Percentiles rank a stretch among this genome's conserved stretches.
Evolutionary conservation across 768 basidiomycete species (phyloP).

Genomic region (Macrolepiota albuminosa): DNA sequence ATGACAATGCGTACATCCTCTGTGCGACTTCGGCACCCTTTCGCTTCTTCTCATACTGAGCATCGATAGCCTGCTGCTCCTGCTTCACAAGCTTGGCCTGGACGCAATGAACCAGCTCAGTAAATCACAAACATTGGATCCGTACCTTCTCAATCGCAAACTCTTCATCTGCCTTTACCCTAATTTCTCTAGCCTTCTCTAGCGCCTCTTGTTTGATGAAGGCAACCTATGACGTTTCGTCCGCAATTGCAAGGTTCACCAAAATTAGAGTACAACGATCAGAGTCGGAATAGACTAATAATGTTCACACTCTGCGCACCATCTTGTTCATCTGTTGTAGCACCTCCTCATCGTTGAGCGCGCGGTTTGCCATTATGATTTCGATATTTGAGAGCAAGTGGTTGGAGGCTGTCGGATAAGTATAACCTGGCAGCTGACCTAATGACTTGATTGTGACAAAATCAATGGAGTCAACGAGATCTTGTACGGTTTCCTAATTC

Average conservation of each 20-base stretch:
- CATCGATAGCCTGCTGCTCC: slow-evolving; percentile 92
- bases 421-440: background rate
- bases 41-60: slow-evolving; percentile 91
- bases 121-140: background rate
- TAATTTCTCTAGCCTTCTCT: slow-evolving; percentile 96
- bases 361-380: slow-evolving; percentile 59
- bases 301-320: slow-evolving; percentile 43
- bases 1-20: slow-evolving; percentile 70
- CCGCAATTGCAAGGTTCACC: background rate
- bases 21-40: slow-evolving; percentile 92
- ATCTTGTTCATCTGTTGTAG: slow-evolving; percentile 98
- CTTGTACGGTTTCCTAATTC: too few species aligned
- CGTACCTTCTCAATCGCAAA: slow-evolving; percentile 95
- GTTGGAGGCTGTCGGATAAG: background rate
- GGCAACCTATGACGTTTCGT: slow-evolving; percentile 57
- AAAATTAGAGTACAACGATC: background rate
- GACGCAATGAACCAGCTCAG: background rate
- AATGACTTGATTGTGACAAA: slow-evolving; percentile 1
- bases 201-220: slow-evolving; percentile 99
- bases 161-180: slow-evolving; percentile 97
- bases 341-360: slow-evolving; percentile 93
- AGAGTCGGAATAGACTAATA: slow-evolving; percentile 7
- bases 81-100: slow-evolving; percentile 97
- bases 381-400: background rate
- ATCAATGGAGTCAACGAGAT: slow-evolving; percentile 4